These are phyloP conservation scores for Podosphaera aphanis DNA, from an alignment of 2,329 filamentous ascomycete genomes.

Conservation along the genomic window DNA sequence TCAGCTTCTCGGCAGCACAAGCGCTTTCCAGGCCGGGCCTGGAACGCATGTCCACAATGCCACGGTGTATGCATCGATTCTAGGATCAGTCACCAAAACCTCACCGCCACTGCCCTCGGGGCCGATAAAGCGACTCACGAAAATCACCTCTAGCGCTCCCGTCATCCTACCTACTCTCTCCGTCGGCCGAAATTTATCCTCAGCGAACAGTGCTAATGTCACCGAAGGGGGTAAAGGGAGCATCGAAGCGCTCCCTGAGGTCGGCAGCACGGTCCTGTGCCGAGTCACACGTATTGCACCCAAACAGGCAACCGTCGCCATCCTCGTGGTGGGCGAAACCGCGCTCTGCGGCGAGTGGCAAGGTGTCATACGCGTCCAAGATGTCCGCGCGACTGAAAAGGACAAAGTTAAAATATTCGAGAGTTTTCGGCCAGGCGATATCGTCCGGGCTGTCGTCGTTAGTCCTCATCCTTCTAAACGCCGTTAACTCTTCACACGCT, in stretches of 20 bases:
- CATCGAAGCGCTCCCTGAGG: constrained; percentile 57
- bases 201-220: background rate
- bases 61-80: constrained; percentile 59
- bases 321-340: constrained; percentile 55
- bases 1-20: constrained; percentile 46
- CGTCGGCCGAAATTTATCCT: constrained; percentile 18
- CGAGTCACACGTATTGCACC: constrained; percentile 68
- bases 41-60: constrained; percentile 65
- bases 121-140: constrained; percentile 34
- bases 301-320: constrained; percentile 64
- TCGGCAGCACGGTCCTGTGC: constrained; percentile 60
- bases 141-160: constrained; percentile 25
- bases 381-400: constrained; percentile 86
- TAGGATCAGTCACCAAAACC: constrained; percentile 41
- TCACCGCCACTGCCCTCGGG: constrained; percentile 19
- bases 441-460: constrained; percentile 67
- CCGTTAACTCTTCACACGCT: background rate
- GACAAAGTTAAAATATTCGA: constrained; percentile 81
- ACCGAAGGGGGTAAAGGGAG: constrained; percentile 19
- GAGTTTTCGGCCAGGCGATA: constrained; percentile 77
- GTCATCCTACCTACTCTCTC: constrained; percentile 29
- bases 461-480: background rate
- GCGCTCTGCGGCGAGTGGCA: constrained; percentile 62
- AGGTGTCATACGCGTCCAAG: constrained; percentile 66
- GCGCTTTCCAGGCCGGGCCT: constrained; percentile 47